Conservation (phyloP, 176 grass and related monocot species). For the Avena atlantica region DNA sequence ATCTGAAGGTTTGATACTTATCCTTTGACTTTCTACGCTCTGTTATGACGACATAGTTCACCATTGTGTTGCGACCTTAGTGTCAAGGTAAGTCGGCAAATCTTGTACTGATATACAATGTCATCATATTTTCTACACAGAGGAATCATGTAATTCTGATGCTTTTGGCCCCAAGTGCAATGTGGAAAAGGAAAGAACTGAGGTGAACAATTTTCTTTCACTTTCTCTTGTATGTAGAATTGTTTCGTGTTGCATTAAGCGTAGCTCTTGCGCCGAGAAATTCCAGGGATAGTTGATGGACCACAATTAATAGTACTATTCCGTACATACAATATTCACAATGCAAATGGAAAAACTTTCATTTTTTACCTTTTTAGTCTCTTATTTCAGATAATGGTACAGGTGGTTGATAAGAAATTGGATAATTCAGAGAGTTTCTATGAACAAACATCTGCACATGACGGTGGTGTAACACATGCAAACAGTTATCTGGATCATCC, state of each 20-base stretch:
- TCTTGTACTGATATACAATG: constrained; percentile 9
- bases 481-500: constrained; percentile 26
- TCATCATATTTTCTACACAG: constrained; percentile 37
- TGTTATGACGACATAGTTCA: not conserved
- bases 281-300: not conserved
- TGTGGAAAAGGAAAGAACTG: constrained; percentile 17
- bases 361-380: not conserved
- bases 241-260: not conserved
- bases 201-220: constrained; percentile 31
- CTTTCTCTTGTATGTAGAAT: not conserved
- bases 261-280: constrained; percentile 5
- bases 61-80: not conserved
- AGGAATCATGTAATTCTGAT: constrained; percentile 22
- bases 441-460: constrained; percentile 11
- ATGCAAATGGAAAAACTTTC: not conserved
- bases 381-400: constrained; percentile 42
- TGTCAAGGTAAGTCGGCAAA: not conserved
- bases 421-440: constrained; percentile 31
- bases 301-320: not conserved
- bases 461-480: constrained; percentile 22
- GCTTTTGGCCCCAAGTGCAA: not conserved
- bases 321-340: not conserved
- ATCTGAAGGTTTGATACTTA: constrained; percentile 40
- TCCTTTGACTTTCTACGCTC: constrained; percentile 10
- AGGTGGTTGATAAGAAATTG: constrained; percentile 17